Evolutionary conservation across 208 protist genomes (phyloP), one percentile per base, ranked within the genome.

Genomic region (Crithidia bombi): DNA sequence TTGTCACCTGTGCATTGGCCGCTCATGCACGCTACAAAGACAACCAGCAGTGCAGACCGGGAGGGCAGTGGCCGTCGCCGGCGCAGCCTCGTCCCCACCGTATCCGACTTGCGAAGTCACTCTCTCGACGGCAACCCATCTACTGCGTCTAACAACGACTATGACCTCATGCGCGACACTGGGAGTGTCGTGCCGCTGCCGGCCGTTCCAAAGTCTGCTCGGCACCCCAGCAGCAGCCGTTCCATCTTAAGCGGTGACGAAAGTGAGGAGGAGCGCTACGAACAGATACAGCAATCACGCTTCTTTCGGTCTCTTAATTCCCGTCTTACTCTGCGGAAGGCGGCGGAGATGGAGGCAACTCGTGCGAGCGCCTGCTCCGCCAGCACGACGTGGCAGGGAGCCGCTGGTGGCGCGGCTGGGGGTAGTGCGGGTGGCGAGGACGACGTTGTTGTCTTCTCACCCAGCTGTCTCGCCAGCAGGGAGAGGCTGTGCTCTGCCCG

Each of bases 191-290:
- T 44, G 30, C 33, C 61, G 33, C 41, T 44, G 61, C 61, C 49
- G 28, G 15, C 28, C 12, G 43, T 32, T 11, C 28, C 33, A 12
- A 58, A 46, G 23, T 4, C 50, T 0, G 39, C n/a, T n/a, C 0
- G 4, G 6, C 46, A 15, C 32, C 5, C 19, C 47, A 12, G 28
- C 4, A 26, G n/a, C 67, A 52, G 56, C 33, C 56, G 3, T 35
- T 46, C 57, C 32, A n/a, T 25, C 49, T 10, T 11, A 33, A 73
- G 46, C 44, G 46, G 55, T 1, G 41, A 55, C 43, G 58, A 58
- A 21, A 56, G 67, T 49, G 67, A 57, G 36, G 58, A 75, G 50
- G 69, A 75, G 51, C 51, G 43, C 11, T 59, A 50, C 36, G 49
- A 49, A 36, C 52, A 56, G 41, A 33, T 49, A 21, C 35, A 23